These are phyloP conservation scores for Cryptosporidium sp. DNA, from an alignment of 169 alveolate genomes.

Conservation along the genomic window DNA sequence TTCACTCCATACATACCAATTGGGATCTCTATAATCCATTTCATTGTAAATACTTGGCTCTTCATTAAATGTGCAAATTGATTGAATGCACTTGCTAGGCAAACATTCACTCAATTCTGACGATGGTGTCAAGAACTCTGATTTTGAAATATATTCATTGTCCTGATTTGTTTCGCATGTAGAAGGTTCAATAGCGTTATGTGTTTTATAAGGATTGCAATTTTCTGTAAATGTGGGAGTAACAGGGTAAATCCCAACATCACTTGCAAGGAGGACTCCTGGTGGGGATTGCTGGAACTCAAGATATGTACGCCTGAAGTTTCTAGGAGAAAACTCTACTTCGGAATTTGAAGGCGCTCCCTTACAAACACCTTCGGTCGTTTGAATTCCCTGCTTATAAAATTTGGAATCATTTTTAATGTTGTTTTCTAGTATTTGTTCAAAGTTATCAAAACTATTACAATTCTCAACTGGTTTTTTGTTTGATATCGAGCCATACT, in stretches of 20 bases:
- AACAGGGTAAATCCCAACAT: slow-evolving; percentile 68
- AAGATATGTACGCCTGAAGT: slow-evolving; percentile 15
- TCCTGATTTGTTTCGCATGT: slow-evolving; percentile 59
- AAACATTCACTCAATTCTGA: slow-evolving; percentile 16
- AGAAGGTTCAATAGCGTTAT: slow-evolving; percentile 43
- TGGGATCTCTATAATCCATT: slow-evolving; percentile 65
- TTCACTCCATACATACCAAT: slow-evolving; percentile 68
- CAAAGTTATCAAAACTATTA: slow-evolving; percentile 2
- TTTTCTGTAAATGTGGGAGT: slow-evolving; percentile 38
- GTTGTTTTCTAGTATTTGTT: not conserved
- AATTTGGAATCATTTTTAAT: not conserved
- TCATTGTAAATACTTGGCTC: slow-evolving; percentile 34
- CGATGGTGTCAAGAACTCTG: slow-evolving; percentile 49
- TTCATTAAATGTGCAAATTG: slow-evolving; percentile 30
- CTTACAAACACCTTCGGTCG: not conserved
- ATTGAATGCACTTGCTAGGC: slow-evolving; percentile 13
- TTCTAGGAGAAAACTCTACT: slow-evolving; percentile 35
- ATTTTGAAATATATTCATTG: slow-evolving; percentile 28
- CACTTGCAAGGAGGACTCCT: slow-evolving; percentile 35
- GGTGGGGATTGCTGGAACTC: slow-evolving; percentile 59
- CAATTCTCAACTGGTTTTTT: not conserved
- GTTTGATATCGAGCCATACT: not conserved
- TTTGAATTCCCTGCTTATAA: not conserved
- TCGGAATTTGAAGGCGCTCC: not conserved
- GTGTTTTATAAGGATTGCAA: not conserved